Conservation (phyloP, 305 asterid species). For the Solanum hybrid region DNA sequence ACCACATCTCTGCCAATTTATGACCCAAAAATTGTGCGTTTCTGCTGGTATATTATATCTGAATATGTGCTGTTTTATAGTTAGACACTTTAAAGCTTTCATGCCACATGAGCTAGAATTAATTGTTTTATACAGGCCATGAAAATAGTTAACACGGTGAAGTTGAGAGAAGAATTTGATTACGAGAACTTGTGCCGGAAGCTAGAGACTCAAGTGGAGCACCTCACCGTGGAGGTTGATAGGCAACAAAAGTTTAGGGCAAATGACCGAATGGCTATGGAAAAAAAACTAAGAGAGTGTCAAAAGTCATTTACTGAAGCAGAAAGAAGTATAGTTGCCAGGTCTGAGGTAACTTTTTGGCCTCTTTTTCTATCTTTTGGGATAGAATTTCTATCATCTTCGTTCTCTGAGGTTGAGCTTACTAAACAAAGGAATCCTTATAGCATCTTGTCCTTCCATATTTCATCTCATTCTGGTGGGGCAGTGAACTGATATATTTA, state of each 20-base stretch:
- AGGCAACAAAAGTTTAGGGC: slow-evolving; percentile 61
- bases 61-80: background rate
- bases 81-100: background rate
- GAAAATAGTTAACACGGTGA: slow-evolving; percentile 72
- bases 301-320: slow-evolving; percentile 48
- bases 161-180: slow-evolving; percentile 90
- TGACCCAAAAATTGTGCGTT: background rate
- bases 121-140: slow-evolving; percentile 60
- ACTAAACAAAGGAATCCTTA: background rate
- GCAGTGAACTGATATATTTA: background rate
- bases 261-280: slow-evolving; percentile 44
- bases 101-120: background rate
- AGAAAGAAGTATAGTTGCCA: slow-evolving; percentile 47
- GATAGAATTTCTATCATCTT: background rate
- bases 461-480: slow-evolving; percentile 1
- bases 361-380: slow-evolving; percentile 5
- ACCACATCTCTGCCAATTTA: background rate
- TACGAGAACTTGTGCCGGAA: slow-evolving; percentile 83
- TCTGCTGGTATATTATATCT: background rate
- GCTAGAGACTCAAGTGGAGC: slow-evolving; percentile 71
- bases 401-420: background rate
- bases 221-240: slow-evolving; percentile 67
- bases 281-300: slow-evolving; percentile 38
- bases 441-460: background rate
- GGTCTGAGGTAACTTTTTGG: slow-evolving; percentile 57